These are phyloP conservation scores for Parathielavia hyrcaniae DNA, from an alignment of 495 filamentous ascomycete species.

Conservation along the genomic window DNA sequence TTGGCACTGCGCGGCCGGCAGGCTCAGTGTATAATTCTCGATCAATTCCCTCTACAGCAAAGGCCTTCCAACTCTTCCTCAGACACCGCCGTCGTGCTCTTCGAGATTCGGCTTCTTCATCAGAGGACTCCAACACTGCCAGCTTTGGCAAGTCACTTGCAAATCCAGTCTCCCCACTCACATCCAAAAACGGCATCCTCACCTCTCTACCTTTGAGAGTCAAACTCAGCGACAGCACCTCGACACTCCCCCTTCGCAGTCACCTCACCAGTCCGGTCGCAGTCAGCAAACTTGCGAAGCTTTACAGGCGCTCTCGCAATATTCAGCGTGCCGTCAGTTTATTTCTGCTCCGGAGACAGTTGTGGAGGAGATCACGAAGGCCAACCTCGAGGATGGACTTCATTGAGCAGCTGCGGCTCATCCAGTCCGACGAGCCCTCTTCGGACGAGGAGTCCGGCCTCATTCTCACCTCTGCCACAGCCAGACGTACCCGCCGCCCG, in stretches of 20 bases:
- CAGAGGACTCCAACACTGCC: not conserved
- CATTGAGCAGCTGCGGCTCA: not conserved
- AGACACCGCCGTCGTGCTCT: not conserved
- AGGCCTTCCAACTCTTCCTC: conserved; percentile 4
- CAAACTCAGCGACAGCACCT: not conserved
- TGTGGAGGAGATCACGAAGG: conserved; percentile 13
- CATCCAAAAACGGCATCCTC: not conserved
- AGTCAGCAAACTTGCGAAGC: not conserved
- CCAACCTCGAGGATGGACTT: conserved; percentile 7
- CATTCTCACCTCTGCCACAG: not conserved
- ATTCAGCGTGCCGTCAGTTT: conserved; percentile 5
- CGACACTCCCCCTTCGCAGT: not conserved
- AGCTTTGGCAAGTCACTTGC: not conserved
- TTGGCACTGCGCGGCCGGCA: not conserved
- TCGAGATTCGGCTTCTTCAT: conserved; percentile 2
- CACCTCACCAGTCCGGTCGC: not conserved
- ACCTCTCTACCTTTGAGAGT: not conserved
- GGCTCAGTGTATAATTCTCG: not conserved
- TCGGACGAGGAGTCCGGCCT: conserved; percentile 10
- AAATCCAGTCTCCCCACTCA: not conserved
- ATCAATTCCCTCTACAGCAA: not conserved
- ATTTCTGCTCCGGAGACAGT: conserved; percentile 7
- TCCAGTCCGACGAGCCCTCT: conserved; percentile 8
- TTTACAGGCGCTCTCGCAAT: conserved; percentile 11
- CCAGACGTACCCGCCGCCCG: not conserved